Evolutionary conservation across 352 stramenopile species (phyloP).

Genomic region (Pilasporangium apinafurcum): DNA sequence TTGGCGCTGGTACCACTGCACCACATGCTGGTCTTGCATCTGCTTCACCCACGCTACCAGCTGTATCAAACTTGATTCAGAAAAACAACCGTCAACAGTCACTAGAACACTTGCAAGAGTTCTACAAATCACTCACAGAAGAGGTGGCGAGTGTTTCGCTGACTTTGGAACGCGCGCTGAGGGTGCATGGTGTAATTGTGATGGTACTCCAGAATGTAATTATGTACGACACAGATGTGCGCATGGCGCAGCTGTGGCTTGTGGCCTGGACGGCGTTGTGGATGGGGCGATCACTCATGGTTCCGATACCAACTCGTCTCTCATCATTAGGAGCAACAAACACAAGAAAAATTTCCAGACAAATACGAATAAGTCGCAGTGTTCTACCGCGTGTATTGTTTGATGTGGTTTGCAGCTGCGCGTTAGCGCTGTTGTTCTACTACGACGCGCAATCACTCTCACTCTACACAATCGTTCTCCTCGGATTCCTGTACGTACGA

Average conservation of each 20-base stretch:
- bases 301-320: not conserved
- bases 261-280: slow-evolving; percentile 25
- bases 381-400: slow-evolving; percentile 8
- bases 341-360: not conserved
- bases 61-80: not conserved
- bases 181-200: slow-evolving; percentile 25
- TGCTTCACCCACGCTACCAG: not conserved
- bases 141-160: slow-evolving; percentile 10
- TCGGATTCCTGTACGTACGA: slow-evolving; percentile 14
- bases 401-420: too few species aligned
- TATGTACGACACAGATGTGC: slow-evolving; percentile 27
- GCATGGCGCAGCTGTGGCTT: slow-evolving; percentile 16
- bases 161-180: slow-evolving; percentile 20
- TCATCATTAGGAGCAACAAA: not conserved
- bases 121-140: slow-evolving; percentile 6
- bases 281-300: slow-evolving; percentile 22
- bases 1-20: not conserved
- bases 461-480: slow-evolving; percentile 3
- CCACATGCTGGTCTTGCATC: not conserved
- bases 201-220: slow-evolving; percentile 29
- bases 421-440: too few species aligned
- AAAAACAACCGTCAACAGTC: not conserved
- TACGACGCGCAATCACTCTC: not conserved
- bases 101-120: not conserved
- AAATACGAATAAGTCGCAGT: slow-evolving; percentile 4